Evolutionary conservation across 768 basidiomycete genomes (phyloP).

Genomic region (Termitomyces sp.): DNA sequence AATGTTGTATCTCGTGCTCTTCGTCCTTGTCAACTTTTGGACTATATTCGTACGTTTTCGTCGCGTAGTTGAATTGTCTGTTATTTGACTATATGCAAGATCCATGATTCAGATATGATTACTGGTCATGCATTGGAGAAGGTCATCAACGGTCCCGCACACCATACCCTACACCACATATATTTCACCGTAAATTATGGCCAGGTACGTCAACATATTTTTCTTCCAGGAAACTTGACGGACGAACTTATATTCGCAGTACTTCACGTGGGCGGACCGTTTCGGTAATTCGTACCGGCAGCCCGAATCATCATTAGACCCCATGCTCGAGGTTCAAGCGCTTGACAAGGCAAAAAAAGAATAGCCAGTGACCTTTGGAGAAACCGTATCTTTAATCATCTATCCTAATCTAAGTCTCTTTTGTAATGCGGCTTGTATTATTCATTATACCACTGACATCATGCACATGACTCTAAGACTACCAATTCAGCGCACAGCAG

Average conservation of each 20-base stretch:
- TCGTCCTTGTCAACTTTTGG: conserved; percentile 94
- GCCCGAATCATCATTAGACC: conserved; percentile 81
- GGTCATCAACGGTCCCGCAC: conserved; percentile 96
- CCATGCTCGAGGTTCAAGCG: conserved; percentile 64
- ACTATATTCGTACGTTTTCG: conserved; percentile 73
- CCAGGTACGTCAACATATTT: conserved; percentile 46
- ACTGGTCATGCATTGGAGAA: conserved; percentile 85
- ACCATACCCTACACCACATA: conserved; percentile 95
- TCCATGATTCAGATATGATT: conserved; percentile 99
- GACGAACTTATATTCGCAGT: conserved; percentile 42
- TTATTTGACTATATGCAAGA: conserved; percentile 42
- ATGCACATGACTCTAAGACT: background rate
- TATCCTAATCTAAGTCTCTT: conserved; percentile 10
- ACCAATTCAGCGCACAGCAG: no score
- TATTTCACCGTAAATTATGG: conserved; percentile 98
- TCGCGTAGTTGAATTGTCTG: background rate
- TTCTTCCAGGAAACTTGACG: background rate
- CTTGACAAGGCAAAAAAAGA: conserved; percentile 21
- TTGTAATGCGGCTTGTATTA: conserved; percentile 6
- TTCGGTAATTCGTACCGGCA: conserved; percentile 84
- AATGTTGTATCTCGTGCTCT: conserved; percentile 76
- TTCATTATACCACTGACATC: conserved; percentile 7
- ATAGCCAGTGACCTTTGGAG: conserved; percentile 8
- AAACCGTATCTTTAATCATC: conserved; percentile 6
- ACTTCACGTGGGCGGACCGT: conserved; percentile 95